phyloP scores from a whole-genome alignment of 805 yeast genomes.

The Metschnikowia gruessii region DNA sequence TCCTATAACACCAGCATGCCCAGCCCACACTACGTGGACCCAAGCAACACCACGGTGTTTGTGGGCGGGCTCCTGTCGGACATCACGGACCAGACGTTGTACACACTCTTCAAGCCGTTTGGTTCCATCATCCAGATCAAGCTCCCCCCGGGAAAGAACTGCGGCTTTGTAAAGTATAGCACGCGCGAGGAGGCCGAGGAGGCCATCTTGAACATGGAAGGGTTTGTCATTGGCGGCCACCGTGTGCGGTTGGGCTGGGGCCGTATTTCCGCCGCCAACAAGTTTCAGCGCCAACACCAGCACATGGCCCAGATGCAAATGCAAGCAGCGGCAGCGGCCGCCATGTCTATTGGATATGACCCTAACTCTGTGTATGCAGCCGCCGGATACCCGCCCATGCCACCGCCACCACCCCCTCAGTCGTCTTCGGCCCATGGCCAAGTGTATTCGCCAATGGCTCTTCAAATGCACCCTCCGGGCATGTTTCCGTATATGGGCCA shows the following conservation, averaged over 20 bases:
- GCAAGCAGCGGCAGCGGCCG: conserved; percentile 28
- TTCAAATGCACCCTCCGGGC: conserved; percentile 14
- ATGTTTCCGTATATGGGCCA: conserved; percentile 10
- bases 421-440: conserved; percentile 15
- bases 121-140: conserved; percentile 69
- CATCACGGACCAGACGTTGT: conserved; percentile 58
- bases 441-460: conserved; percentile 12
- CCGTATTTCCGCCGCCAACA: conserved; percentile 31
- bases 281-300: conserved; percentile 24
- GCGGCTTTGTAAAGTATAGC: conserved; percentile 85
- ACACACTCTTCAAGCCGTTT: conserved; percentile 64
- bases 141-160: conserved; percentile 77
- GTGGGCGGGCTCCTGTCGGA: conserved; percentile 73
- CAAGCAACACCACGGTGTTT: conserved; percentile 68
- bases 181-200: conserved; percentile 79
- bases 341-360: conserved; percentile 37
- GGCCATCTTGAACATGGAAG: conserved; percentile 86
- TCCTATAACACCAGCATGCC: neutral
- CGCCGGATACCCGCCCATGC: conserved; percentile 2
- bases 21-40: conserved; percentile 6
- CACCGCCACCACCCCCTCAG: conserved; percentile 16
- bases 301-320: conserved; percentile 33
- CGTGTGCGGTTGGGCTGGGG: conserved; percentile 90
- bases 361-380: conserved; percentile 31
- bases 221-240: conserved; percentile 81